These are phyloP conservation scores for Penicillium sp. DNA, from an alignment of 2,329 filamentous ascomycete genomes.

Conservation along the genomic window DNA sequence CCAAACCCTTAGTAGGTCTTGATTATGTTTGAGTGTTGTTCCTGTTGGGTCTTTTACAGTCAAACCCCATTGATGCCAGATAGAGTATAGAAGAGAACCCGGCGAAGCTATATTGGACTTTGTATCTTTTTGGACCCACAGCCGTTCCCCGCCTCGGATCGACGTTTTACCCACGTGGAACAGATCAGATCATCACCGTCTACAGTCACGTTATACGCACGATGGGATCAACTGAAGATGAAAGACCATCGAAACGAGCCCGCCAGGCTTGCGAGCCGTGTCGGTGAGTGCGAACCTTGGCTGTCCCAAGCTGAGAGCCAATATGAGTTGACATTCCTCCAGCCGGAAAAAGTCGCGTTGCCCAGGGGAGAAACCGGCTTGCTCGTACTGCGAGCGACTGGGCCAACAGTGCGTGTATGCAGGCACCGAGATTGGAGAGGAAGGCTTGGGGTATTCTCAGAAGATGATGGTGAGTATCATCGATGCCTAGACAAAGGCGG, in stretches of 20 bases:
- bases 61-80: rapidly evolving
- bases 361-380: constrained; percentile 31
- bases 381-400: constrained; percentile 31
- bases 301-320: neutral
- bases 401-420: constrained; percentile 32
- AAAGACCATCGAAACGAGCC: constrained; percentile 17
- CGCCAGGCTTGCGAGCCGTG: constrained; percentile 32
- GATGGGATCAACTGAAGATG: constrained; percentile 13
- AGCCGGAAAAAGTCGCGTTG: constrained; percentile 35
- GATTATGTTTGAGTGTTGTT: too few species aligned
- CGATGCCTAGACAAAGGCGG: too few species aligned
- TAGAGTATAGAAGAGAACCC: neutral
- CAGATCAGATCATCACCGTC: neutral
- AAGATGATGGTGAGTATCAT: constrained; percentile 8
- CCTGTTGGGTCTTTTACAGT: neutral
- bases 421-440: constrained; percentile 5
- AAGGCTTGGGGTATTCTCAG: constrained; percentile 5
- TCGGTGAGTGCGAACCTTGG: constrained; percentile 19
- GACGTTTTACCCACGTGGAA: neutral
- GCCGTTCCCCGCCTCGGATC: neutral
- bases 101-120: neutral
- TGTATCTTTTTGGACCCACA: neutral
- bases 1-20: neutral
- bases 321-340: neutral
- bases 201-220: neutral